phyloP scores from a whole-genome alignment of 208 protist genomes.

The Crithidia expoeki region DNA sequence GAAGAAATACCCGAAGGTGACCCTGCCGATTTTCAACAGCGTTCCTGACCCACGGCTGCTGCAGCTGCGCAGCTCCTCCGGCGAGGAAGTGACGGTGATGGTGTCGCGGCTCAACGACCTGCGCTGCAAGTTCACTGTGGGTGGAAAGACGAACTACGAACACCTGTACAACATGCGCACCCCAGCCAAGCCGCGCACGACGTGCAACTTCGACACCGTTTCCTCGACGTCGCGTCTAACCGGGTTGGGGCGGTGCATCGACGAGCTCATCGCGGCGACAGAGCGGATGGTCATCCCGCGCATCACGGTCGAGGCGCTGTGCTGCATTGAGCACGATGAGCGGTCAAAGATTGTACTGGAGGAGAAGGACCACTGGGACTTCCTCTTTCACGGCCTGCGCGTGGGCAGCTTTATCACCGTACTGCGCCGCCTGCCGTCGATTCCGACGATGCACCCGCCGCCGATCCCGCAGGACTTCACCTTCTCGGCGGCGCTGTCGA shows the following conservation, averaged over 20 bases:
- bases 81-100: constrained; percentile 61
- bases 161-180: constrained; percentile 84
- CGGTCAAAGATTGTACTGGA: constrained; percentile 68
- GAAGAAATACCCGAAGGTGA: constrained; percentile 68
- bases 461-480: constrained; percentile 62
- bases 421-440: constrained; percentile 41
- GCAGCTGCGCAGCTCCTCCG: constrained; percentile 60
- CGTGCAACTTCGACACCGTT: constrained; percentile 56
- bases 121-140: constrained; percentile 78
- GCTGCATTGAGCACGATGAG: constrained; percentile 57
- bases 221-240: constrained; percentile 45
- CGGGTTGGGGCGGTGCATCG: constrained; percentile 71
- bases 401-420: constrained; percentile 65
- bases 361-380: constrained; percentile 84
- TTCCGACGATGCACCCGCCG: constrained; percentile 32
- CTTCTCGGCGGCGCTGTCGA: constrained; percentile 75
- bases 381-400: constrained; percentile 77
- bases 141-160: constrained; percentile 72
- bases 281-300: constrained; percentile 65
- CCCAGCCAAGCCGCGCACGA: constrained; percentile 58
- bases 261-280: constrained; percentile 62
- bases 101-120: constrained; percentile 72
- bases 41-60: constrained; percentile 79
- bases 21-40: constrained; percentile 84
- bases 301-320: constrained; percentile 77